phyloP scores from a whole-genome alignment of 257 asterid genomes.

The Orobanche coerulescens region DNA sequence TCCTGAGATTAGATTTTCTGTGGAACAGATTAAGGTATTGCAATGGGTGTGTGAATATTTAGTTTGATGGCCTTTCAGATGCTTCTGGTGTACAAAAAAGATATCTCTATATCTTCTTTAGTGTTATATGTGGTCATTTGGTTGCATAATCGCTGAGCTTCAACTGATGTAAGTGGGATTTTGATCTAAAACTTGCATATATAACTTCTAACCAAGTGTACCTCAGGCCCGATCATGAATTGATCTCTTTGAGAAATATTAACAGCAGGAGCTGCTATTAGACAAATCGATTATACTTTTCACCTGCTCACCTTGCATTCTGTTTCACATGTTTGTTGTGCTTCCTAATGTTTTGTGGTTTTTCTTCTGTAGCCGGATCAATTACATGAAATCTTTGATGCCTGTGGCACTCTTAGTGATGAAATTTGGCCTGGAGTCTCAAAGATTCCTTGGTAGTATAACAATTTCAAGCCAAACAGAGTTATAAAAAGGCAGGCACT shows the following conservation, averaged over 20 bases:
- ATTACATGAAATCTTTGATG: constrained; percentile 63
- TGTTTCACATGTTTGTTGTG: too few species aligned
- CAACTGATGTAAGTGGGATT: constrained; percentile 69
- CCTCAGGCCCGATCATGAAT: too few species aligned
- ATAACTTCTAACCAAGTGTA: too few species aligned
- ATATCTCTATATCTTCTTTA: too few species aligned
- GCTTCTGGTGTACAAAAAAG: too few species aligned
- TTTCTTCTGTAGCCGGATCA: constrained; percentile 63
- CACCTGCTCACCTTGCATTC: too few species aligned
- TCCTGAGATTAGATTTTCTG: constrained; percentile 80
- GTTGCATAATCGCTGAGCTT: constrained; percentile 92
- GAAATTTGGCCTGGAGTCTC: constrained; percentile 88
- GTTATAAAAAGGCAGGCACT: constrained; percentile 63
- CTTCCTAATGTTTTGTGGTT: too few species aligned
- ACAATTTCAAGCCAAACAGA: constrained; percentile 69
- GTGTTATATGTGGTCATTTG: constrained; percentile 96
- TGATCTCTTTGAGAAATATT: too few species aligned
- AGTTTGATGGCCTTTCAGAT: constrained; percentile 65
- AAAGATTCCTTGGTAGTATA: constrained; percentile 77
- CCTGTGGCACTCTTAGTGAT: constrained; percentile 73
- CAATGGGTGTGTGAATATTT: constrained; percentile 17
- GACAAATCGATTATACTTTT: too few species aligned
- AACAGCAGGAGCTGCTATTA: too few species aligned
- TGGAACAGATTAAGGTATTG: constrained; percentile 79
- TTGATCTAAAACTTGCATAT: too few species aligned